phyloP scores from a whole-genome alignment of 108 stramenopile genomes.

The Cyclotella baltica region DNA sequence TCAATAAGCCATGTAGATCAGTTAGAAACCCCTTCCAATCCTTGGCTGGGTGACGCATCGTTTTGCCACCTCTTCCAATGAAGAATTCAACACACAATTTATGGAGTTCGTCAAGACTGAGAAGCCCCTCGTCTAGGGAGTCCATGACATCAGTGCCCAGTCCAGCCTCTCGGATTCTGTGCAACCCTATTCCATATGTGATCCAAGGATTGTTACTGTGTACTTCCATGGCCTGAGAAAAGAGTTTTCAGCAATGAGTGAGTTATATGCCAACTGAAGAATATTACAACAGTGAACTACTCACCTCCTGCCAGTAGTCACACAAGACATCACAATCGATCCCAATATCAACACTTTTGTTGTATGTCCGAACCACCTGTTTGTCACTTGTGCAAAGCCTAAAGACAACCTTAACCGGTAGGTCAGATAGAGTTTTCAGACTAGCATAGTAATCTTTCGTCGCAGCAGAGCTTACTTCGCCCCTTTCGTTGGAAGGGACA shows the following conservation, averaged over 20 bases:
- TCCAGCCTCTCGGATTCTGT: conserved; percentile 57
- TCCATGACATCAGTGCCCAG: conserved; percentile 38
- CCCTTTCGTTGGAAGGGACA: conserved; percentile 49
- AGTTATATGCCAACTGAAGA: too few species aligned
- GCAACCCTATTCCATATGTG: conserved; percentile 55
- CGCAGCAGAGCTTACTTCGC: neutral
- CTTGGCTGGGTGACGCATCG: neutral
- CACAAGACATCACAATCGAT: conserved; percentile 57
- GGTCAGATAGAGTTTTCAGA: neutral
- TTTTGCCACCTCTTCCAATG: neutral
- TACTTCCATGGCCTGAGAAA: conserved; percentile 51
- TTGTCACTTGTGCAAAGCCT: conserved; percentile 54
- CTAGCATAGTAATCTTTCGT: conserved; percentile 25
- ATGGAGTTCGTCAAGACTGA: neutral
- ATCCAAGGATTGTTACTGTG: conserved; percentile 55
- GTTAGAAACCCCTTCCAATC: neutral
- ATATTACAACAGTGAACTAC: too few species aligned
- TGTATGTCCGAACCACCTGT: conserved; percentile 39
- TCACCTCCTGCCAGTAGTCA: conserved; percentile 55
- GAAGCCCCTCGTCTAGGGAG: conserved; percentile 44
- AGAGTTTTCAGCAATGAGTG: too few species aligned
- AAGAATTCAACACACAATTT: neutral
- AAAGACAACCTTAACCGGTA: conserved; percentile 45
- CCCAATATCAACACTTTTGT: conserved; percentile 41
- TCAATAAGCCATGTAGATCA: conserved; percentile 3